A percentile compares a stretch with the other conserved stretches of the same genome.
phyloP scores from a whole-genome alignment of 768 basidiomycete species.

The Collybia nuda region DNA sequence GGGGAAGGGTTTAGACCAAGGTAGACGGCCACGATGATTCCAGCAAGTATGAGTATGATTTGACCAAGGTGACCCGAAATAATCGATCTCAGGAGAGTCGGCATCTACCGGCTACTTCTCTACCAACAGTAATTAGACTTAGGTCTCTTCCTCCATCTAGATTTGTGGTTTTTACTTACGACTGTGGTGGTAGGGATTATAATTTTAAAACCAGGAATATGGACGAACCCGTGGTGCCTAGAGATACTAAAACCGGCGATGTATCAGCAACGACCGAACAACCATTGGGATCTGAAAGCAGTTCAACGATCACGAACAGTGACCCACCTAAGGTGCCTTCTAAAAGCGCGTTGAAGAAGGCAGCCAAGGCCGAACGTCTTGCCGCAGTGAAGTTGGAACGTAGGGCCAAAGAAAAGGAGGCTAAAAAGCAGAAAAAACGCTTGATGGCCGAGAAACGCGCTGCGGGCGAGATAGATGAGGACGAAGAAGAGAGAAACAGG shows the following conservation, averaged over 20 bases:
- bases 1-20: slow-evolving; percentile 10
- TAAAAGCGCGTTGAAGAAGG: slow-evolving; percentile 78
- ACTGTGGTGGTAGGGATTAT: neutral
- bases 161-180: neutral
- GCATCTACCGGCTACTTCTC: slow-evolving; percentile 39
- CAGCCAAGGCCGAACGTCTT: slow-evolving; percentile 66
- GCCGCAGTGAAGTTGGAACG: slow-evolving; percentile 71
- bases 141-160: slow-evolving; percentile 1
- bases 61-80: slow-evolving; percentile 25
- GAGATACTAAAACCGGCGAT: no score
- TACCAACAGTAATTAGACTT: slow-evolving; percentile 5
- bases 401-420: slow-evolving; percentile 74
- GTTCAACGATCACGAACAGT: slow-evolving; percentile 8
- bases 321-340: slow-evolving; percentile 44
- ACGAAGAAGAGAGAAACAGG: slow-evolving; percentile 35
- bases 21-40: slow-evolving; percentile 22
- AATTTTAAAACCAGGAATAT: neutral
- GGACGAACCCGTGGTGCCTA: neutral
- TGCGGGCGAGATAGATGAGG: slow-evolving; percentile 59
- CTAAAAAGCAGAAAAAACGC: slow-evolving; percentile 72
- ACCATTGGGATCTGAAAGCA: no score
- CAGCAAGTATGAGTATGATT: slow-evolving; percentile 19
- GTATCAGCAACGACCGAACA: no score
- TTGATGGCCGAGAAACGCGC: slow-evolving; percentile 58
- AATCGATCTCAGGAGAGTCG: slow-evolving; percentile 40